Conservation (phyloP, 2,329 filamentous ascomycete genomes). For the Diaporthe ampelina region DNA sequence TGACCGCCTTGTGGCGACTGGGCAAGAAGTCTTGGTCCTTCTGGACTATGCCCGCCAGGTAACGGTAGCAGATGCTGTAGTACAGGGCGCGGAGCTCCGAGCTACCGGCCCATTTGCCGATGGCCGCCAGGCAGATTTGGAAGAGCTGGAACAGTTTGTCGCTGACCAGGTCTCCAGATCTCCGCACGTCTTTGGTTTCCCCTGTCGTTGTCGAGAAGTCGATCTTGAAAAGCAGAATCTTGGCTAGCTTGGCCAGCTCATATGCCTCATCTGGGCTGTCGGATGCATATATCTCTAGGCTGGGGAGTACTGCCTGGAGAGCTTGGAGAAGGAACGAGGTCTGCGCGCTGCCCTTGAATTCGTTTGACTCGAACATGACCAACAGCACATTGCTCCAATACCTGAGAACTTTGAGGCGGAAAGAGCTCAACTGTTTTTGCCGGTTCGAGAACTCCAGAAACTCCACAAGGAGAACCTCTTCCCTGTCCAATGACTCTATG, state of each 20-base stretch:
- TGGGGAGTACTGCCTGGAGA: slow-evolving; percentile 88
- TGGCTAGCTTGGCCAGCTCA: slow-evolving; percentile 83
- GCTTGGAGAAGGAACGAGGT: slow-evolving; percentile 87
- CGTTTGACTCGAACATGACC: slow-evolving; percentile 85
- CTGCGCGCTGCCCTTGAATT: slow-evolving; percentile 80
- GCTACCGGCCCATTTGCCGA: slow-evolving; percentile 79
- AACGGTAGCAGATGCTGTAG: slow-evolving; percentile 92
- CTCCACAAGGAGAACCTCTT: slow-evolving; percentile 72
- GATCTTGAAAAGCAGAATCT: slow-evolving; percentile 79
- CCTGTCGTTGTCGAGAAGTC: slow-evolving; percentile 64
- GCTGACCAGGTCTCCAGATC: slow-evolving; percentile 80
- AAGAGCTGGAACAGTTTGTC: slow-evolving; percentile 95
- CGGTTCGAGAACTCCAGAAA: slow-evolving; percentile 76
- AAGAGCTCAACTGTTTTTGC: slow-evolving; percentile 67
- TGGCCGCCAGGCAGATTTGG: slow-evolving; percentile 85
- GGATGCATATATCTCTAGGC: slow-evolving; percentile 82
- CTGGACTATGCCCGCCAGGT: slow-evolving; percentile 78
- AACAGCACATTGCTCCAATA: slow-evolving; percentile 89
- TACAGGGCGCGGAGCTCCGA: slow-evolving; percentile 84
- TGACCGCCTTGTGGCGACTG: slow-evolving; percentile 74
- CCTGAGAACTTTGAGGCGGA: slow-evolving; percentile 77
- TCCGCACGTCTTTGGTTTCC: slow-evolving; percentile 58
- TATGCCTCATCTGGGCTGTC: slow-evolving; percentile 78
- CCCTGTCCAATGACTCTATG: slow-evolving; percentile 64
- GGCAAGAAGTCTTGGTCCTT: slow-evolving; percentile 62